Evolutionary conservation across 2,329 filamentous ascomycete genomes (phyloP).

Genomic region (Xylariaceae sp.): DNA sequence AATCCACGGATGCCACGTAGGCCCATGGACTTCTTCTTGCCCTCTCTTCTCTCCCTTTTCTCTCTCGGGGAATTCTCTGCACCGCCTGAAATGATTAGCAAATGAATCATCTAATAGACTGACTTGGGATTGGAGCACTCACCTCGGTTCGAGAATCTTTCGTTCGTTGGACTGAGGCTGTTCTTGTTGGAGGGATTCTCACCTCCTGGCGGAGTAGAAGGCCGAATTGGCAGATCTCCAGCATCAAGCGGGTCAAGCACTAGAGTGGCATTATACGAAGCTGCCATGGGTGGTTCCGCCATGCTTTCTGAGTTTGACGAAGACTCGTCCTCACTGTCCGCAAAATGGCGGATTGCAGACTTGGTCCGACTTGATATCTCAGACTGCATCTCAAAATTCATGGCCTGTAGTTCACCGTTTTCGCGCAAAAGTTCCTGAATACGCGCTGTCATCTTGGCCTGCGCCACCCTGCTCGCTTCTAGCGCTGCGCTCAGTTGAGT

Average conservation of each 20-base stretch:
- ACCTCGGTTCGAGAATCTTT: constrained; percentile 45
- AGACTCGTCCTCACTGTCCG: constrained; percentile 34
- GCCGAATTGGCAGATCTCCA: constrained; percentile 27
- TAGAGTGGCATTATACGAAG: constrained; percentile 41
- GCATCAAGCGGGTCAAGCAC: constrained; percentile 35
- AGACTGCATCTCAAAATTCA: constrained; percentile 44
- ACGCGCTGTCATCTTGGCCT: constrained; percentile 50
- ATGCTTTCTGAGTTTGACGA: constrained; percentile 38
- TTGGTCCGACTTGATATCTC: constrained; percentile 26
- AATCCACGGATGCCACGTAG: constrained; percentile 19
- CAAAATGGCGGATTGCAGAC: constrained; percentile 13
- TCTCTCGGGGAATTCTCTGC: constrained; percentile 12
- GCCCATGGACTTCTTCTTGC: constrained; percentile 8
- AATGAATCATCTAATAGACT: not conserved
- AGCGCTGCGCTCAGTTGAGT: constrained; percentile 42
- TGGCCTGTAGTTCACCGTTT: constrained; percentile 48
- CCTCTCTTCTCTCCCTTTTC: constrained; percentile 13
- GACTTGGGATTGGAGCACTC: constrained; percentile 24
- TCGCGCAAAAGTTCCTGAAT: constrained; percentile 46
- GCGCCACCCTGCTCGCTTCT: constrained; percentile 48
- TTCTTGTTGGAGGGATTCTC: constrained; percentile 30
- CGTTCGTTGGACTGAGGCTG: constrained; percentile 33
- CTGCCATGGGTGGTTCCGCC: constrained; percentile 41
- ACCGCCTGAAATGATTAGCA: constrained; percentile 9
- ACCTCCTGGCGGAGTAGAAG: constrained; percentile 36